Evolutionary conservation across 2,329 filamentous ascomycete genomes (phyloP), one percentile per base, ranked within the genome.

Genomic region (Drechslerella coelobrocha): DNA sequence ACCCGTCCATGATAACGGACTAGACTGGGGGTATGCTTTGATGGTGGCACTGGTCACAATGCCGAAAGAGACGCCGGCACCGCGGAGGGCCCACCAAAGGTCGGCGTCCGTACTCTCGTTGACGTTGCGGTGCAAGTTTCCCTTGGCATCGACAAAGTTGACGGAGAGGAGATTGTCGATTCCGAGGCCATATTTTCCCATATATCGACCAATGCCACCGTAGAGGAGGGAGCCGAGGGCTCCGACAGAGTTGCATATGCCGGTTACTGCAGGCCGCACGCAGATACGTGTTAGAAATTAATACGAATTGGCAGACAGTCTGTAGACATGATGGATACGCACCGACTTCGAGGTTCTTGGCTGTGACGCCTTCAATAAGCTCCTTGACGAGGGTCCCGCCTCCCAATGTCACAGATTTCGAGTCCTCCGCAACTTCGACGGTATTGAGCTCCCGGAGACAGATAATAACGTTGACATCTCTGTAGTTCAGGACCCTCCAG

Each of bases 41-140:
- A 80, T 73, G 2, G 75, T 75, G 63, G 82, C 81, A 10, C 76
- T 75, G 0, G 79, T 81, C 0, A 80, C 79, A 24, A 82, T 78
- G 21, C 80, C 81, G 62, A 82, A 81, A 55, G 78, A 81, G 26
- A 77, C 75, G 0, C 80, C 81, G 0, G 80, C 80, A 7, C 81
- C 80, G 0, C 79, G 76, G 7, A 71, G 4, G 80, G 61, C 1
- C 79, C 80, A 80, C 79, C 81, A 74, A 79, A 81, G 9, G 81
- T 77, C 61, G 79, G 78, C 0, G 71, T 4, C 52, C 73, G 63
- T 56, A 2, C 60, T 75, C 29, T 75, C 73, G 3, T 72, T 76
- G n/a, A 75, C 55, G 39, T 75, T 68, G 68, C 78, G 0, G 73
- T 78, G 9, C 80, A 76, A 5, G 79, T 73, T 21, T 68, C 80